Evolutionary conservation across 2,329 filamentous ascomycete genomes (phyloP), one percentile per base, ranked within the genome.

Genomic region (Teratosphaeria zuluensis): DNA sequence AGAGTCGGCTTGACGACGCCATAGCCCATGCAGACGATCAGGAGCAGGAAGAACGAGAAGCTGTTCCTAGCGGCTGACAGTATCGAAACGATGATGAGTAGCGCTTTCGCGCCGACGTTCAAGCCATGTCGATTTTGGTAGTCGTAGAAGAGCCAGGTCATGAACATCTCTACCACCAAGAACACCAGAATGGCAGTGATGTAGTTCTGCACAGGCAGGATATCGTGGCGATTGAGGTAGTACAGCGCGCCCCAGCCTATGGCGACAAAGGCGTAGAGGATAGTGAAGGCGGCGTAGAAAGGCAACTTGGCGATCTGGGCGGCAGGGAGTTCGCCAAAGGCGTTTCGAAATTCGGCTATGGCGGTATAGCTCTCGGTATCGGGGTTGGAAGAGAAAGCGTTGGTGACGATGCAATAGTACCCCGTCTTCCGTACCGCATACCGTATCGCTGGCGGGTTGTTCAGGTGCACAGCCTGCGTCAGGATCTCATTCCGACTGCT

Each of bases 11-110:
- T 97, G 65, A 99, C 95, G 28, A 99, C 95, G 66, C 94, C 94
- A 68, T 99, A 99, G 33, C 94, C 94, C 94, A 99, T 99, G 74
- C 94, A 99, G 33, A 99, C 94, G 65, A 99, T 97, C 56, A 99
- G 85, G 8, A 99, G 82, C 55, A 99, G 80, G 80, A 99, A 99
- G 80, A 99, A 99, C 0, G 92, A 96, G 73, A 99, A 97, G 0
- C 92, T 96, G 75, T 97, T 99, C 63, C 94, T 84, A 58, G 87
- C 92, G 4, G 94, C 94, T 71, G 96, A 97, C 52, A 99, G 81
- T 28, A 97, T 81, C 42, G 91, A 91, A n/a, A 96, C 92, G 28
- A 96, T 77, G 19, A 96, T 85, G 76, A 99, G 88, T 58, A 97
- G 80, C 5, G 87, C 88, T 72, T 95, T 96, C 59, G 90, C 85